Evolutionary conservation across 768 basidiomycete species (phyloP), one percentile per base, ranked within the genome.

Genomic region (Rhodosporidiobolus sp.): DNA sequence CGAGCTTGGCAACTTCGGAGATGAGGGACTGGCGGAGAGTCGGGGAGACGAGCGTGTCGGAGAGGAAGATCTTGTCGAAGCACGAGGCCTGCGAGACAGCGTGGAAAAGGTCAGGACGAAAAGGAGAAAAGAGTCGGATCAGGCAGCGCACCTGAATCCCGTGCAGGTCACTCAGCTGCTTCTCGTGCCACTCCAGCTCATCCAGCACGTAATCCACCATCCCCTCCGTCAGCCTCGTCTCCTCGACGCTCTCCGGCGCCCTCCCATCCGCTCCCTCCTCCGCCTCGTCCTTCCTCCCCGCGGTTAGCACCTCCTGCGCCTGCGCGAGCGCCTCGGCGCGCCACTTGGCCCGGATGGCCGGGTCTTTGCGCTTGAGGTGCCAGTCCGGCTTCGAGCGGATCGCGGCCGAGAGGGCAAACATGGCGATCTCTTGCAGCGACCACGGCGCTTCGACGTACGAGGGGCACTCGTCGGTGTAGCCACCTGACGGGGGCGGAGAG

Each of bases 41-140:
- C 5, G 35, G 28, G 1, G 82, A 73, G 32, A 83, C 74, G 17
- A 82, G 80, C 30, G 66, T 67, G 69, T 83, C 83, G 3, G 83
- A 82, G 12, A 77, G n/a, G 65, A 58, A 80, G 55, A 80, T 67
- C 11, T 63, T 61, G 48, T 76, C 70, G 58, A 76, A 78, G 38
- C 75, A 78, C 7, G 73, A 74, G n/a, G 53, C 63, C 72, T 79
- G 65, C 30, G 46, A 1, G n/a, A 55, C 3, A 14, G 9, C 10
- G 26, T 9, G 28, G 5, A 32, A 32, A 30, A 55, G 30, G n/a
- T 6, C 4, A 22, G 14, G n/a, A n/a, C 38, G 38, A 14, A 43
- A 43, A 32, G 17, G 28, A 30, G 38, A 43, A 43, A 43, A 43
- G 38, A 7, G 38, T 7, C 38, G 38, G 38, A 43, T 7, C 8